A percentile compares a stretch with the other conserved stretches of the same genome.
These are phyloP conservation scores for Tagetes erecta DNA, from an alignment of 129 eudicot species.

Conservation along the genomic window DNA sequence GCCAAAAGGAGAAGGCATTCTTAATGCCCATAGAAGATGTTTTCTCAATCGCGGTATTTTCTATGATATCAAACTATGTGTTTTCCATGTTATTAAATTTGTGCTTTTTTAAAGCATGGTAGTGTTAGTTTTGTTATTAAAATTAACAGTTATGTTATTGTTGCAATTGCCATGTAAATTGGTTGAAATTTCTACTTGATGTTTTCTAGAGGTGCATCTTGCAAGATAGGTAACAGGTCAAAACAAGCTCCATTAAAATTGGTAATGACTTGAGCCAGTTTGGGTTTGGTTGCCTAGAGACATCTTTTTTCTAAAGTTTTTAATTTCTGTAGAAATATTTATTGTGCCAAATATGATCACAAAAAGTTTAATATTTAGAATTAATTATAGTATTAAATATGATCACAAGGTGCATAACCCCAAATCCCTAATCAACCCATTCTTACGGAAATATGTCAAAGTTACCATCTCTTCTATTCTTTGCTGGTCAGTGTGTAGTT, in stretches of 20 bases:
- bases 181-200: neutral
- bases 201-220: neutral
- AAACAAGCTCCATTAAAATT: neutral
- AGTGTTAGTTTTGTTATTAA: neutral
- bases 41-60: conserved; percentile 78
- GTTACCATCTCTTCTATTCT: neutral
- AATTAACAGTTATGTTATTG: neutral
- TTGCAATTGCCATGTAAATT: neutral
- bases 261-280: neutral
- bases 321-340: neutral
- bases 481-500: neutral
- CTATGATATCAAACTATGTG: neutral
- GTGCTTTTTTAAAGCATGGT: neutral
- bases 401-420: neutral
- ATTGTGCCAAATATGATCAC: neutral
- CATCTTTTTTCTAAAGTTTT: neutral
- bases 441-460: neutral
- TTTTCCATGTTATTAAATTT: neutral
- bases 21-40: conserved; percentile 96
- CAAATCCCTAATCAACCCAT: too few species aligned
- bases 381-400: too few species aligned
- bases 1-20: conserved; percentile 91
- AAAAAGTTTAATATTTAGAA: neutral
- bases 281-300: neutral
- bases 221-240: neutral